Conservation (phyloP, 768 basidiomycete species). For the Pisolithus marmoratus region DNA sequence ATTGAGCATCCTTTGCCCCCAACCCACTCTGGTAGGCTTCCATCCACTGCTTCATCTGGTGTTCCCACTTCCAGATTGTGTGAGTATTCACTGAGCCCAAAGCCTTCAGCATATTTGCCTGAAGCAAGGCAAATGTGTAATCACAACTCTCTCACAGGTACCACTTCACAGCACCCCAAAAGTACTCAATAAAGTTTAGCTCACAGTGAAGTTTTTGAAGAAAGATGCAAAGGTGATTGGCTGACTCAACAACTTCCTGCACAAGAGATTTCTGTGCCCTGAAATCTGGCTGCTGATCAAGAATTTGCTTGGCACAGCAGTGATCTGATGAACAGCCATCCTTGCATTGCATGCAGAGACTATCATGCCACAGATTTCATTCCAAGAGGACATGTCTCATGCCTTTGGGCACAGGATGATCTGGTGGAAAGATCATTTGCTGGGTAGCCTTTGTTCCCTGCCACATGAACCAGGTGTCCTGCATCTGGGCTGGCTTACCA, state of each 20-base stretch:
- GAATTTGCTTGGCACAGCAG: slow-evolving; percentile 29
- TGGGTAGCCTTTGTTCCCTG: slow-evolving; percentile 17
- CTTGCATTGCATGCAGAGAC: slow-evolving; percentile 6
- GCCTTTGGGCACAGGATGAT: slow-evolving; percentile 32
- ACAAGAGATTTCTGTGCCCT: slow-evolving; percentile 16
- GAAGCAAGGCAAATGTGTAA: slow-evolving; percentile 19
- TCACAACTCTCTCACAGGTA: slow-evolving; percentile 20
- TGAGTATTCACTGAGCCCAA: slow-evolving; percentile 12
- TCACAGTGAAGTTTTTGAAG: slow-evolving; percentile 25
- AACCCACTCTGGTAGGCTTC: slow-evolving; percentile 6
- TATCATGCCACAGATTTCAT: slow-evolving; percentile 13
- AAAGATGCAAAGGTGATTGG: slow-evolving; percentile 23
- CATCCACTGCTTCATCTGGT: slow-evolving; percentile 11
- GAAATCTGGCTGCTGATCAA: slow-evolving; percentile 24
- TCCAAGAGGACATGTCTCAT: slow-evolving; percentile 25
- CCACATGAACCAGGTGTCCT: slow-evolving; percentile 26
- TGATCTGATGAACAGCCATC: not conserved
- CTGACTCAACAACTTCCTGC: slow-evolving; percentile 18
- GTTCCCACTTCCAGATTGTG: slow-evolving; percentile 10
- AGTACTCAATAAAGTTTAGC: no score
- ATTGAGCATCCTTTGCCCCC: slow-evolving; percentile 8
- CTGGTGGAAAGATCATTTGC: slow-evolving; percentile 30
- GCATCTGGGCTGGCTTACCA: slow-evolving; percentile 17
- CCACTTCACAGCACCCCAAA: slow-evolving; percentile 25
- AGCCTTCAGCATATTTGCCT: slow-evolving; percentile 19